Evolutionary conservation across 371 early-diverging fungal species (phyloP).

Genomic region (Mucor irregularis): DNA sequence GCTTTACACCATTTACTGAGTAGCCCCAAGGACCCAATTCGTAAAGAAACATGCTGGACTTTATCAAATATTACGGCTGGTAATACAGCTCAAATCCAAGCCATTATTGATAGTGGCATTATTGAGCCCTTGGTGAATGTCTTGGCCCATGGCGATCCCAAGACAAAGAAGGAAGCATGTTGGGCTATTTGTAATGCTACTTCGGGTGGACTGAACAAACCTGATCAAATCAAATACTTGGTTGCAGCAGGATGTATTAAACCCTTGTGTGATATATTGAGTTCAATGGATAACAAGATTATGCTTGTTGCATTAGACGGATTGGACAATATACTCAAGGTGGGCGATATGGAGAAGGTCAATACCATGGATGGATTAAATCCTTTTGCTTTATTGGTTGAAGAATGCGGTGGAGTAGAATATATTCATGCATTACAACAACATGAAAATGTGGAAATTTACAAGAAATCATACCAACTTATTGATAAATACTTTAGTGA

Average conservation of each 20-base stretch:
- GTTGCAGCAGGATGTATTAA: conserved; percentile 80
- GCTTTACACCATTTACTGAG: conserved; percentile 78
- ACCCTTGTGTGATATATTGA: conserved; percentile 84
- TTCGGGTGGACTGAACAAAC: conserved; percentile 74
- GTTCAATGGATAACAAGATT: conserved; percentile 75
- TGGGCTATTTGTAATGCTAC: conserved; percentile 97
- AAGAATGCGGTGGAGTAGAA: conserved; percentile 92
- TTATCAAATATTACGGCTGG: conserved; percentile 99
- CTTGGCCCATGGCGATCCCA: conserved; percentile 64
- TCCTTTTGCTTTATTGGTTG: conserved; percentile 82
- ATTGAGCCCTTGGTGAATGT: conserved; percentile 90
- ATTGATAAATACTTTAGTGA: conserved; percentile 94
- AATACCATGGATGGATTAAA: conserved; percentile 65
- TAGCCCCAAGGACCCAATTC: conserved; percentile 90
- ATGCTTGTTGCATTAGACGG: conserved; percentile 89
- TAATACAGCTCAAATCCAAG: conserved; percentile 90
- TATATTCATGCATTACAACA: conserved; percentile 88
- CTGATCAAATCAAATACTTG: conserved; percentile 78
- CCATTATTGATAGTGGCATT: conserved; percentile 92
- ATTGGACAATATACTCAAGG: conserved; percentile 80
- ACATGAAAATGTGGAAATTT: conserved; percentile 92
- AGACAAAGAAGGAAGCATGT: conserved; percentile 70
- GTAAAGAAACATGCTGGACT: conserved; percentile 99
- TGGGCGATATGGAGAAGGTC: conserved; percentile 46
- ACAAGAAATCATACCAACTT: conserved; percentile 89